A percentile compares a stretch with the other conserved stretches of the same genome.
Evolutionary conservation across 139 green algal species (phyloP).

Genomic region (Tetratostichococcus sp.): DNA sequence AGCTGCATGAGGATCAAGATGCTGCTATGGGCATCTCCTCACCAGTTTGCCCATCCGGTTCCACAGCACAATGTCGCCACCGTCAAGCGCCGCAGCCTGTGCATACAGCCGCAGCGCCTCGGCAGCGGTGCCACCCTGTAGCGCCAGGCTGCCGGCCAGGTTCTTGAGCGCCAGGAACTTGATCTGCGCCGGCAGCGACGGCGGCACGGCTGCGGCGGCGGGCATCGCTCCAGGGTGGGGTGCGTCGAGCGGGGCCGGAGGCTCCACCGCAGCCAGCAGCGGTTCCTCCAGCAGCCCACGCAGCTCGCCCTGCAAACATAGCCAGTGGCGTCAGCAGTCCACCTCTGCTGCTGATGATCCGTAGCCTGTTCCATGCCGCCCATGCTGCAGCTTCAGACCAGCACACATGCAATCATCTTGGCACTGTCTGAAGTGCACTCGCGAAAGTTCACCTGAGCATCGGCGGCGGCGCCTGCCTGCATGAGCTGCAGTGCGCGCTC

Average conservation of each 20-base stretch:
- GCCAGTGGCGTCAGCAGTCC: too few relatives aligned
- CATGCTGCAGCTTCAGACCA: too few relatives aligned
- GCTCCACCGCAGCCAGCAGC: not conserved
- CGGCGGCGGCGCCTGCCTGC: not conserved
- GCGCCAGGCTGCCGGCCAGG: constrained; percentile 3
- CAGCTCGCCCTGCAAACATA: not conserved
- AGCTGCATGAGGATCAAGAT: too few relatives aligned
- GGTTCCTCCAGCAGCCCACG: constrained; percentile 7
- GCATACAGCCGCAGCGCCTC: constrained; percentile 8
- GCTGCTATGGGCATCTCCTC: too few relatives aligned
- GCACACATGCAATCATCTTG: too few relatives aligned
- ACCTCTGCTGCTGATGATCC: too few relatives aligned
- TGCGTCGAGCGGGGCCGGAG: not conserved
- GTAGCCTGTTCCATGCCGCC: too few relatives aligned
- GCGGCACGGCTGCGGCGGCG: not conserved
- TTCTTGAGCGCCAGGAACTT: constrained; percentile 17
- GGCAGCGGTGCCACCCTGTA: not conserved
- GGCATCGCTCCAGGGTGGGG: not conserved
- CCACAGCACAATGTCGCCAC: constrained; percentile 9
- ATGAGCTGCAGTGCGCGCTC: not conserved
- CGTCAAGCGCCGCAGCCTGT: constrained; percentile 4
- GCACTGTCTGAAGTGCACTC: too few relatives aligned
- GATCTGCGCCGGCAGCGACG: constrained; percentile 36
- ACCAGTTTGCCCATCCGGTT: constrained; percentile 14
- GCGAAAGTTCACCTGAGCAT: not conserved